Evolutionary conservation across 768 basidiomycete genomes (phyloP), one percentile per base, ranked within the genome.

Genomic region (Auriscalpium microsporum): DNA sequence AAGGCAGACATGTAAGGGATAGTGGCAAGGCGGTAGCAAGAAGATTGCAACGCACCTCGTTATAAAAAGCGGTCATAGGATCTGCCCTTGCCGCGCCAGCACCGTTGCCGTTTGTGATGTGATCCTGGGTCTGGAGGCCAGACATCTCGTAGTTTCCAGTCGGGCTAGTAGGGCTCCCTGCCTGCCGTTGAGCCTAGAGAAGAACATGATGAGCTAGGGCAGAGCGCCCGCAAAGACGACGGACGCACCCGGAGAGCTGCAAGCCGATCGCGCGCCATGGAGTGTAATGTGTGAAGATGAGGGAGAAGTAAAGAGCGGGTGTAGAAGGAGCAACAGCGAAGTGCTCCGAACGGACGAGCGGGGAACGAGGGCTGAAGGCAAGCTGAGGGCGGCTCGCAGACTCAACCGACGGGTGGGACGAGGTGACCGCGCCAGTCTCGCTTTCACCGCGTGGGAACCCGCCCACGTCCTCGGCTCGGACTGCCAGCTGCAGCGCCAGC

Each of bases 91-190:
- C 62, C 65, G 53, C 62, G 11, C 58, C 58, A 28, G 53, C 53
- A 14, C 61, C 62, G 47, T 59, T 62, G 17, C 57, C 58, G 35
- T 61, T 56, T 34, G 66, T 52, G 56, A 62, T 40, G 21, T 48
- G 51, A 51, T 56, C 59, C 36, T 58, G 65, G 14, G 56, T 56
- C 17, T 50, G 58, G 53, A 69, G 14, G 45, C 61, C 63, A 9
- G 65, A 55, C 70, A 71, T 65, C 62, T 71, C 70, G 44, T 68
- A 66, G 40, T 61, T 63, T 37, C 59, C 52, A 8, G 54, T 52
- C 10, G 50, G 56, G 53, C 54, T 50, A 16, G 53, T 35, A 21
- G 59, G 50, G 23, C 56, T 49, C 2, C 64, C 63, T 36, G 61
- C 65, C 53, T 66, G 66, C 54, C 68, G 55, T 56, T 67, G 66